Conservation (phyloP, 805 yeast genomes). For the Kazachstania viticola region DNA sequence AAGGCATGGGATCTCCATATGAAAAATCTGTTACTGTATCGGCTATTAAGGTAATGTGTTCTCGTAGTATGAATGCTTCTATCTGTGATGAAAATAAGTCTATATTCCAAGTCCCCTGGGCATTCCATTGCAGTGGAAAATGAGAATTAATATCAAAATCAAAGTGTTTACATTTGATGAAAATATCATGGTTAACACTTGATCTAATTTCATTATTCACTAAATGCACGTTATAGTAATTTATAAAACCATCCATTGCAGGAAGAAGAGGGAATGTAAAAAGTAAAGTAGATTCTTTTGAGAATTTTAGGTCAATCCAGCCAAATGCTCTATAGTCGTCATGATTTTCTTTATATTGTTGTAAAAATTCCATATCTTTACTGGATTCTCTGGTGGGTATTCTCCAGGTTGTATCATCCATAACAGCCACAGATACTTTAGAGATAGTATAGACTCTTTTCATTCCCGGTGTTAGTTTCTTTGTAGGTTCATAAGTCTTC, state of each 20-base stretch:
- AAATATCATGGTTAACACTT: conserved; percentile 79
- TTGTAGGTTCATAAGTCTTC: conserved; percentile 39
- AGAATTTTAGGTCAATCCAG: conserved; percentile 72
- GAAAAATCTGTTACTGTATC: conserved; percentile 72
- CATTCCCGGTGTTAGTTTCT: conserved; percentile 36
- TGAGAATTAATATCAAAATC: conserved; percentile 44
- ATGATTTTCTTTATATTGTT: conserved; percentile 23
- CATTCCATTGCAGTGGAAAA: conserved; percentile 79
- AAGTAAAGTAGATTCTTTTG: conserved; percentile 39
- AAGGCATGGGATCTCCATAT: conserved; percentile 57
- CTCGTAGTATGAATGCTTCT: conserved; percentile 60
- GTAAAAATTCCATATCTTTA: conserved; percentile 46
- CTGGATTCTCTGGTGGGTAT: conserved; percentile 79
- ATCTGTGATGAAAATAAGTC: conserved; percentile 39
- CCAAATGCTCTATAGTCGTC: conserved; percentile 61
- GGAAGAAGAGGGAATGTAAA: conserved; percentile 43
- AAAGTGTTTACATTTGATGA: conserved; percentile 53
- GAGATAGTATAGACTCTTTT: conserved; percentile 47
- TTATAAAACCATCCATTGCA: conserved; percentile 43
- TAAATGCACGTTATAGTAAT: conserved; percentile 36
- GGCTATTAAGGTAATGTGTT: conserved; percentile 61
- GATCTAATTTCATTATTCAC: conserved; percentile 54
- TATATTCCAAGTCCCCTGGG: conserved; percentile 57
- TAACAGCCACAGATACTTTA: conserved; percentile 40
- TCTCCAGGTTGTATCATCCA: conserved; percentile 57